phyloP scores from a whole-genome alignment of 306 rosid species.

The Ceratonia siliqua region DNA sequence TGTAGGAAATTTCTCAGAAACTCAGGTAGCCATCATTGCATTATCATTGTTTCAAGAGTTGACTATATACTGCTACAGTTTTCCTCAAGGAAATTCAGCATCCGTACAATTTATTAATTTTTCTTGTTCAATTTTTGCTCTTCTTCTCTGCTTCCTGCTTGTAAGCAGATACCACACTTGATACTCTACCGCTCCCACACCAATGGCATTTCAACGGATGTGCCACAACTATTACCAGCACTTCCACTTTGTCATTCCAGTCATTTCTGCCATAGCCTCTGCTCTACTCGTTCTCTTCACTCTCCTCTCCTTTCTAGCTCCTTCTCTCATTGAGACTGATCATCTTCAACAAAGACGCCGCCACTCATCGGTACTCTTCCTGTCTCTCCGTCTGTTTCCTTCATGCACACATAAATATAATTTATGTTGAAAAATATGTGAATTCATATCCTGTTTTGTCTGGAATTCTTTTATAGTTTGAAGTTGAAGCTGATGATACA shows the following conservation, averaged over 20 bases:
- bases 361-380: constrained; percentile 52
- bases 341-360: constrained; percentile 45
- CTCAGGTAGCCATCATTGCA: too few relatives aligned
- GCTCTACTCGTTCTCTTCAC: constrained; percentile 70
- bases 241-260: constrained; percentile 58
- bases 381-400: not conserved
- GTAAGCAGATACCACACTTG: not conserved
- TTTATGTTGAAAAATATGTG: not conserved
- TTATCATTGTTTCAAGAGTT: too few relatives aligned
- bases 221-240: constrained; percentile 72
- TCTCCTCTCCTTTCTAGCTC: constrained; percentile 82
- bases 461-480: constrained; percentile 43
- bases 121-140: too few relatives aligned
- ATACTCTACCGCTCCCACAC: not conserved
- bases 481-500: constrained; percentile 40
- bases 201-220: constrained; percentile 83
- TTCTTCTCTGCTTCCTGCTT: too few relatives aligned
- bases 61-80: too few relatives aligned
- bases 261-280: constrained; percentile 64
- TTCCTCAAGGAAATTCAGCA: too few relatives aligned
- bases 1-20: too few relatives aligned
- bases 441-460: not conserved
- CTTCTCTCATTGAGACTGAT: constrained; percentile 63
- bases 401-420: not conserved
- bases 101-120: too few relatives aligned